These are phyloP conservation scores for Phaseolus lunatus DNA, from an alignment of 306 rosid genomes.

Conservation along the genomic window DNA sequence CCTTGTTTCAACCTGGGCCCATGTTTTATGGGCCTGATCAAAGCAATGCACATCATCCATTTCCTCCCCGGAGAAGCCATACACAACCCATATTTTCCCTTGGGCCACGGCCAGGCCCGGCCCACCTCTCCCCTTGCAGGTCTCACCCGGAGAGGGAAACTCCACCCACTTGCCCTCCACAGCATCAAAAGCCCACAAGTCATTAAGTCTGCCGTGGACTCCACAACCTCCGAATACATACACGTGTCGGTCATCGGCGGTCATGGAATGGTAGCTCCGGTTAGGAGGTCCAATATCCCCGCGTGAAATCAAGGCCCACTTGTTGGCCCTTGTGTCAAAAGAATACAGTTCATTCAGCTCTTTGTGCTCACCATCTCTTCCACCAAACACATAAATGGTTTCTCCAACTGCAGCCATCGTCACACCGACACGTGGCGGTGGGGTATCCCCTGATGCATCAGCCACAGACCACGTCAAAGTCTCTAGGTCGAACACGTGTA, in stretches of 20 bases:
- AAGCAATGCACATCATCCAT: constrained; percentile 78
- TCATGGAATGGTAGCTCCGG: constrained; percentile 84
- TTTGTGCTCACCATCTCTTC: constrained; percentile 79
- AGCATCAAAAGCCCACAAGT: constrained; percentile 82
- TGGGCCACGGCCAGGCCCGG: constrained; percentile 70
- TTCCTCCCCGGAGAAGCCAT: constrained; percentile 84
- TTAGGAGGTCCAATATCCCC: constrained; percentile 69
- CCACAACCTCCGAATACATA: constrained; percentile 90
- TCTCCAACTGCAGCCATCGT: constrained; percentile 68
- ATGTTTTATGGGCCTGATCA: constrained; percentile 50
- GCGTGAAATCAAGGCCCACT: constrained; percentile 72
- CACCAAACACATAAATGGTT: constrained; percentile 83
- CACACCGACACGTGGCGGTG: constrained; percentile 92
- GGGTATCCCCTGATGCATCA: constrained; percentile 57
- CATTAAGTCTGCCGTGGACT: constrained; percentile 76
- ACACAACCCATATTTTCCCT: constrained; percentile 89
- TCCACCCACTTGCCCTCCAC: constrained; percentile 68
- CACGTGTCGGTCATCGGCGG: constrained; percentile 55
- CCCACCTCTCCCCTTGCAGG: constrained; percentile 84
- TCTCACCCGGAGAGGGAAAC: constrained; percentile 63
- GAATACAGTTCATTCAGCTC: constrained; percentile 84
- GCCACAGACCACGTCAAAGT: constrained; percentile 71
- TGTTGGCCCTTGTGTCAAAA: constrained; percentile 67
- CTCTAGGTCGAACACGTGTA: constrained; percentile 71
- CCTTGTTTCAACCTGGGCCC: constrained; percentile 75